Evolutionary conservation across 2,329 filamentous ascomycete genomes (phyloP).

Genomic region (Septoria petroselini): DNA sequence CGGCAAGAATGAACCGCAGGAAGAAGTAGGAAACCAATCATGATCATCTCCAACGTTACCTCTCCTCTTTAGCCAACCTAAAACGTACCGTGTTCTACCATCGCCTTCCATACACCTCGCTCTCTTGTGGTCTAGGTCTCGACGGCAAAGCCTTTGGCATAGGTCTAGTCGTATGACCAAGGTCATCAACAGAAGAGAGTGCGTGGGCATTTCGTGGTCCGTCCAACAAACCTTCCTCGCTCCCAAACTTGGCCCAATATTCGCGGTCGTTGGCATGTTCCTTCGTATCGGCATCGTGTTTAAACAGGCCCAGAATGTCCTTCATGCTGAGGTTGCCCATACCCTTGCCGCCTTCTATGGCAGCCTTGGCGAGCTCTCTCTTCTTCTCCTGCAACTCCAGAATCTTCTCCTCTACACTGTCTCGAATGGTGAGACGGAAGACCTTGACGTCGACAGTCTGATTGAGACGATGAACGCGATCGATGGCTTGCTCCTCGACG

Average conservation of each 20-base stretch:
- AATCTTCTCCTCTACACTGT: constrained; percentile 90
- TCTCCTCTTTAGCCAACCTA: too few relatives aligned
- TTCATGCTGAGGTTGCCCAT: constrained; percentile 83
- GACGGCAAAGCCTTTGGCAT: constrained; percentile 23
- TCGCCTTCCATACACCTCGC: constrained; percentile 39
- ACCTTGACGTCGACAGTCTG: constrained; percentile 93
- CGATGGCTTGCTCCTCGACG: constrained; percentile 97
- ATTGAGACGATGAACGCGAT: constrained; percentile 96
- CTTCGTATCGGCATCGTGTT: constrained; percentile 59
- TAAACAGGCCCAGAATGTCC: constrained; percentile 90
- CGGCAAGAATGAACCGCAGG: too few relatives aligned
- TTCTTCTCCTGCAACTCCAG: constrained; percentile 94
- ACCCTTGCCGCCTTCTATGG: constrained; percentile 79
- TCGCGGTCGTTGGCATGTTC: constrained; percentile 42
- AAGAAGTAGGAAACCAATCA: too few relatives aligned
- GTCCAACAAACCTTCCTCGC: constrained; percentile 39
- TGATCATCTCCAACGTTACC: too few relatives aligned
- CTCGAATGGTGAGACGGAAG: constrained; percentile 84
- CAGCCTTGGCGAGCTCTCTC: constrained; percentile 81
- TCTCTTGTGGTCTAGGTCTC: constrained; percentile 29
- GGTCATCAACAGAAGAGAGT: constrained; percentile 5
- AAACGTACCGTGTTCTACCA: constrained; percentile 25
- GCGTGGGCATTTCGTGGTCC: constrained; percentile 17
- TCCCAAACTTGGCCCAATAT: constrained; percentile 38
- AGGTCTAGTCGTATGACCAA: constrained; percentile 12